These are phyloP conservation scores for Fagus sylvatica DNA, from an alignment of 306 rosid genomes.

Conservation along the genomic window DNA sequence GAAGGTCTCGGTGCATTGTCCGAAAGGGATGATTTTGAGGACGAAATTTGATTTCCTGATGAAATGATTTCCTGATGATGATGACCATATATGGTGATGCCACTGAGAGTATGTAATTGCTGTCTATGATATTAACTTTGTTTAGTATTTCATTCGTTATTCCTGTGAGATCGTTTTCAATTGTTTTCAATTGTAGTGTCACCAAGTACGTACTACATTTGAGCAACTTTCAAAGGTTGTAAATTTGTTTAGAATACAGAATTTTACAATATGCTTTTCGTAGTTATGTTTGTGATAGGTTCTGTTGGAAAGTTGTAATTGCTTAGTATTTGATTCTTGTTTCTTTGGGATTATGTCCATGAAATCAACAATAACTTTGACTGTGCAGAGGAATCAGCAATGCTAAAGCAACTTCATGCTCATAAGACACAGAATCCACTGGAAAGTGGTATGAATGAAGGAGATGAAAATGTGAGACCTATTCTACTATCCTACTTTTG, in stretches of 20 bases:
- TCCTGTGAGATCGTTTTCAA: not conserved
- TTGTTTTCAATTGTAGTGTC: too few species aligned
- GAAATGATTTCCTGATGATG: slow-evolving; percentile 54
- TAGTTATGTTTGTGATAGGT: slow-evolving; percentile 9
- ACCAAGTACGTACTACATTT: not conserved
- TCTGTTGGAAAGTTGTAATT: not conserved
- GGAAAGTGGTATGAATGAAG: slow-evolving; percentile 35
- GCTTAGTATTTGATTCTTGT: slow-evolving; percentile 13
- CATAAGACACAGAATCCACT: slow-evolving; percentile 22
- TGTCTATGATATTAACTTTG: not conserved
- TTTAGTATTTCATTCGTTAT: not conserved
- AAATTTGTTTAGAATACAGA: not conserved
- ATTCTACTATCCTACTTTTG: slow-evolving; percentile 2
- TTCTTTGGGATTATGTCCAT: slow-evolving; percentile 21
- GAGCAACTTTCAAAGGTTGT: not conserved
- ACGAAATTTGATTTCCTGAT: too few species aligned
- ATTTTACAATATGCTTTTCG: not conserved
- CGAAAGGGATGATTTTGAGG: slow-evolving; percentile 81
- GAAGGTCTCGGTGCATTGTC: slow-evolving; percentile 51
- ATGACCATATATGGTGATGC: slow-evolving; percentile 27
- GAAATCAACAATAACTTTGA: slow-evolving; percentile 1
- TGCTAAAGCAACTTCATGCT: slow-evolving; percentile 12
- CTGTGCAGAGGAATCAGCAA: slow-evolving; percentile 43
- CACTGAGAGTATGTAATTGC: slow-evolving; percentile 24
- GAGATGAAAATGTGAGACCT: slow-evolving; percentile 63